Evolutionary conservation across 768 basidiomycete genomes (phyloP).

Genomic region (Harrya chromipes): DNA sequence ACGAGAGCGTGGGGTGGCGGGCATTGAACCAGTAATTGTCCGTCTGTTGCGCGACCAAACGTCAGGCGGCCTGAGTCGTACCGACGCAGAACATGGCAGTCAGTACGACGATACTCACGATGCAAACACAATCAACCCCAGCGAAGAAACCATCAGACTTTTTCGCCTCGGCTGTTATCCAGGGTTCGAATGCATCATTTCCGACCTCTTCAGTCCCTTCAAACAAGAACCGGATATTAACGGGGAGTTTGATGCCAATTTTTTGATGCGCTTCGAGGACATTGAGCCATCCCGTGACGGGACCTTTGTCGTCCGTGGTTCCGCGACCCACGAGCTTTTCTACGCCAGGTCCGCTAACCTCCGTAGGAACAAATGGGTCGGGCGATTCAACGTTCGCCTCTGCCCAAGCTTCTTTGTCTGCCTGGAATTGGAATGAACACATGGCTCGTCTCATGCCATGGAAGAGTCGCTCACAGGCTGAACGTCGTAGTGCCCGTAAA

Average conservation of each 20-base stretch:
- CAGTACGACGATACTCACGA: conserved; percentile 43
- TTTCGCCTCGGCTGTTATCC: conserved; percentile 67
- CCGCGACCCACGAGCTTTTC: conserved; percentile 74
- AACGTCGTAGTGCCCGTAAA: too few relatives aligned
- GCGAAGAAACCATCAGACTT: conserved; percentile 68
- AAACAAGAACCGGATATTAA: conserved; percentile 84
- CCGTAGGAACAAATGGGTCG: neutral
- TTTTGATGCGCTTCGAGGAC: conserved; percentile 80
- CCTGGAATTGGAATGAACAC: too few relatives aligned
- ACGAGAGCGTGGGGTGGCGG: conserved; percentile 71
- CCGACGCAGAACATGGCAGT: too few relatives aligned
- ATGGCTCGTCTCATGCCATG: too few relatives aligned
- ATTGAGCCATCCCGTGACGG: conserved; percentile 86
- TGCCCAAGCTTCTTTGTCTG: too few relatives aligned
- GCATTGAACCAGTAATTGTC: conserved; percentile 92
- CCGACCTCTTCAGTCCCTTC: conserved; percentile 96
- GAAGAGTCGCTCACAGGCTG: too few relatives aligned
- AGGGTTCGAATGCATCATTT: conserved; percentile 79
- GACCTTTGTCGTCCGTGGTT: conserved; percentile 88
- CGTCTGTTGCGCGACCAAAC: conserved; percentile 39
- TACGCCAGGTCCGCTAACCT: conserved; percentile 44
- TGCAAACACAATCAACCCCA: conserved; percentile 84
- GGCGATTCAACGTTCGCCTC: neutral
- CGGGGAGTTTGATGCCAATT: conserved; percentile 68
- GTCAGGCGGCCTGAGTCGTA: neutral